phyloP scores from a whole-genome alignment of 179 eudicot species.

The Beta macrorhiza region DNA sequence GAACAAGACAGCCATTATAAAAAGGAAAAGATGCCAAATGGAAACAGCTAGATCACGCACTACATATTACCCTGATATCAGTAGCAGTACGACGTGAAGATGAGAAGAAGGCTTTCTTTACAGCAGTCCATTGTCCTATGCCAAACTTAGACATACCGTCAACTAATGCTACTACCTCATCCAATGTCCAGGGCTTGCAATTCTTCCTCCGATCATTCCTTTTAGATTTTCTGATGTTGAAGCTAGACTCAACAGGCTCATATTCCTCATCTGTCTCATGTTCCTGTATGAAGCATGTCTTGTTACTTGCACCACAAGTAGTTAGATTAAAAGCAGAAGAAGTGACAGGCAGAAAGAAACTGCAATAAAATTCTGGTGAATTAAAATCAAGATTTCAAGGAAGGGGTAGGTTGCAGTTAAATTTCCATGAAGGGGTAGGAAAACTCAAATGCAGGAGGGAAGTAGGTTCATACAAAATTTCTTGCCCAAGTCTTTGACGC shows the following conservation, averaged over 20 bases:
- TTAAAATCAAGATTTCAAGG: too few relatives aligned
- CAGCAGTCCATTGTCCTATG: constrained; percentile 28
- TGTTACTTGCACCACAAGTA: not conserved
- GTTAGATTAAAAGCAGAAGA: not conserved
- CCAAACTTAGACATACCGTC: constrained; percentile 26
- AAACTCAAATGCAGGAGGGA: not conserved
- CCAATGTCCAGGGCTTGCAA: constrained; percentile 24
- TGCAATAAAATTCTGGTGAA: not conserved
- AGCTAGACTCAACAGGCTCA: constrained; percentile 8
- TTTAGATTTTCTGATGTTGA: not conserved
- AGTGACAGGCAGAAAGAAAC: not conserved
- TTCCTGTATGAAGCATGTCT: constrained; percentile 15
- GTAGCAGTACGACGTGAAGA: constrained; percentile 22
- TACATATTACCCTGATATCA: constrained; percentile 27
- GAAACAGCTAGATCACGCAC: not conserved
- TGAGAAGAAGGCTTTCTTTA: constrained; percentile 12
- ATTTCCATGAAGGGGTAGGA: not conserved
- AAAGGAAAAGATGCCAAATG: constrained; percentile 3
- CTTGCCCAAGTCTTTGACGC: not conserved
- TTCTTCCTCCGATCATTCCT: constrained; percentile 12
- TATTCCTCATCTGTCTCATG: constrained; percentile 27
- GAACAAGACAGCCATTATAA: not conserved
- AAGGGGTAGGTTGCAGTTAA: not conserved
- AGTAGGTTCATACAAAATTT: constrained; percentile 2
- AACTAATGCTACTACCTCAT: constrained; percentile 24